phyloP scores from a whole-genome alignment of 192 early-diverging fungal species.

The Spinellus fusiger region DNA sequence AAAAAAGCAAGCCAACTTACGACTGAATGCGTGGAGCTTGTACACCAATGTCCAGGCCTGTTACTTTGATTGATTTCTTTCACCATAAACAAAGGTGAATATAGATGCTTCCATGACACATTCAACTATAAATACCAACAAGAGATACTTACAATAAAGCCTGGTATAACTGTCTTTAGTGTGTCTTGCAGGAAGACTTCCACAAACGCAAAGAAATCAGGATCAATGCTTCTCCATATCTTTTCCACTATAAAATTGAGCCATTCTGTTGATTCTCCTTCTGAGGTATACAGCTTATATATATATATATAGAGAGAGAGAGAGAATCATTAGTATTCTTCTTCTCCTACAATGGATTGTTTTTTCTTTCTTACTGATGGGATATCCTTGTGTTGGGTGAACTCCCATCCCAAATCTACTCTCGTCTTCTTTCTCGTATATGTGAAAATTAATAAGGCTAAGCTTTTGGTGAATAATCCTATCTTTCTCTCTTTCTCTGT shows the following conservation, averaged over 20 bases:
- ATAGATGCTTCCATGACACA: background rate
- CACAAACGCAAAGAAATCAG: constrained; percentile 17
- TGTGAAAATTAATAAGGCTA: constrained; percentile 10
- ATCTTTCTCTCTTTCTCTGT: no score
- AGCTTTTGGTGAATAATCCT: background rate
- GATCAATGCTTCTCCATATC: constrained; percentile 25
- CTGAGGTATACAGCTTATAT: constrained; percentile 6
- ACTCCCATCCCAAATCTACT: constrained; percentile 20
- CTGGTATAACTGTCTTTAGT: constrained; percentile 2
- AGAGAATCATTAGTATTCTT: background rate
- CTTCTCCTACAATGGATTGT: background rate
- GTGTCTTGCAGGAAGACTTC: constrained; percentile 27
- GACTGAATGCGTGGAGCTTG: constrained; percentile 22
- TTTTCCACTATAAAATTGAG: constrained; percentile 24
- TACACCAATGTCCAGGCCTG: constrained; percentile 28
- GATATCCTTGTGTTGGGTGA: constrained; percentile 13
- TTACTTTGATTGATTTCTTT: constrained; percentile 26
- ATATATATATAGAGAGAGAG: background rate
- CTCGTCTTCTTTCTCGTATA: constrained; percentile 9
- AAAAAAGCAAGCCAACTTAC: background rate
- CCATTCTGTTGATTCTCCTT: constrained; percentile 29
- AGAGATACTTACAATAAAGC: constrained; percentile 17
- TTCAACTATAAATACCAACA: no score
- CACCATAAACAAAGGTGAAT: background rate
- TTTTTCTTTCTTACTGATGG: constrained; percentile 3